These are phyloP conservation scores for Chernovozyma aurita DNA, from an alignment of 1,139 yeast genomes.

Conservation along the genomic window DNA sequence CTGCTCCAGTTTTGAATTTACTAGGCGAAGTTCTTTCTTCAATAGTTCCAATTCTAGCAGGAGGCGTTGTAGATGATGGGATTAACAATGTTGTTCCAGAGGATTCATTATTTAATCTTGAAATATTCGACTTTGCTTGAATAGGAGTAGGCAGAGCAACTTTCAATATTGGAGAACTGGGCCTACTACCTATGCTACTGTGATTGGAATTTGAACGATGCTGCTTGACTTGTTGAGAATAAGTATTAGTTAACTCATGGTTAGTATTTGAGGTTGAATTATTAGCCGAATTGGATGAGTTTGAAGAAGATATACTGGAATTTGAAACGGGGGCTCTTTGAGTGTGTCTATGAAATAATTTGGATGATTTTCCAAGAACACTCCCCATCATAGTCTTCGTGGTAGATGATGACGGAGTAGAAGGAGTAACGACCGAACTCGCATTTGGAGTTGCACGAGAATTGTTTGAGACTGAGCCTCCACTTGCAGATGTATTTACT, in stretches of 20 bases:
- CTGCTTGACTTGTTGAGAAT: constrained; percentile 31
- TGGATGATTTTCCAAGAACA: constrained; percentile 29
- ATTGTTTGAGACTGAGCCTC: too few relatives aligned
- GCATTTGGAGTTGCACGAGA: not conserved
- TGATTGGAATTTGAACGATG: constrained; percentile 28
- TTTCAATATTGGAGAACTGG: constrained; percentile 19
- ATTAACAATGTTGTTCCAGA: too few relatives aligned
- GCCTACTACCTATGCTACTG: constrained; percentile 15
- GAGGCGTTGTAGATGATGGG: not conserved
- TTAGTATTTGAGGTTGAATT: not conserved
- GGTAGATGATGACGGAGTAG: constrained; percentile 1
- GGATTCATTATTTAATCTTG: constrained; percentile 4
- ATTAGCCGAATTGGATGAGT: constrained; percentile 1
- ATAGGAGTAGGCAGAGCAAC: constrained; percentile 4
- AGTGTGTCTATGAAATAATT: constrained; percentile 27
- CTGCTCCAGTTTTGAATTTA: not conserved
- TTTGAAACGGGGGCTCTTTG: constrained; percentile 10
- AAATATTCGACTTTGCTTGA: constrained; percentile 1
- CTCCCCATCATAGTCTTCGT: constrained; percentile 15
- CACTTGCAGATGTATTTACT: too few relatives aligned
- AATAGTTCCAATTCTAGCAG: not conserved
- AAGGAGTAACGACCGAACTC: not conserved
- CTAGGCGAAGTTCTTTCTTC: not conserved
- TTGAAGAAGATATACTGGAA: constrained; percentile 6
- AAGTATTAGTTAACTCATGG: constrained; percentile 21